These are phyloP conservation scores for Starmerella sp. DNA, from an alignment of 805 yeast species.

Conservation along the genomic window DNA sequence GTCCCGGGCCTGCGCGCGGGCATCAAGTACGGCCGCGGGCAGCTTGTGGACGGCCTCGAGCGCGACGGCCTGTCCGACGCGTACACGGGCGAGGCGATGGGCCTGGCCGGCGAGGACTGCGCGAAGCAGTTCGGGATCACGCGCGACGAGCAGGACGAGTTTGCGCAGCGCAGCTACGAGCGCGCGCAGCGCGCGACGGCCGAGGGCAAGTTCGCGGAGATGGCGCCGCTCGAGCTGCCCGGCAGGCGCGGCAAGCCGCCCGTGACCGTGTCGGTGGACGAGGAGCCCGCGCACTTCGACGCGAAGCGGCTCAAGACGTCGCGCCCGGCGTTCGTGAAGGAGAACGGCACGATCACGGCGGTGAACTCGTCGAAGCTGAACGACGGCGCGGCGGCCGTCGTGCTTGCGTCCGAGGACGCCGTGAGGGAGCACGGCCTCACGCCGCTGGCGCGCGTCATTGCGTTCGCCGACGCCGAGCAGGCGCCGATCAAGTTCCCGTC, in stretches of 20 bases:
- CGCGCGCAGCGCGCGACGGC: constrained; percentile 75
- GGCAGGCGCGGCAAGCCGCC: constrained; percentile 72
- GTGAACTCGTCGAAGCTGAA: constrained; percentile 93
- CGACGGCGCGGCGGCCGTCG: constrained; percentile 95
- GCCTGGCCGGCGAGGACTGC: constrained; percentile 94
- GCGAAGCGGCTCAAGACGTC: constrained; percentile 66
- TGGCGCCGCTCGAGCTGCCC: constrained; percentile 77
- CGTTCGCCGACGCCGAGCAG: constrained; percentile 98
- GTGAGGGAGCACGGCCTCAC: constrained; percentile 71
- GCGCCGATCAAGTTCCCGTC: constrained; percentile 91
- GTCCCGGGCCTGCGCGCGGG: constrained; percentile 77
- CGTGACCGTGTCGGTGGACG: constrained; percentile 64
- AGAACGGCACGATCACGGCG: constrained; percentile 94
- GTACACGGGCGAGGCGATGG: constrained; percentile 82
- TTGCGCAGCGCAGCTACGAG: constrained; percentile 72
- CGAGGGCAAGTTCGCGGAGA: constrained; percentile 76
- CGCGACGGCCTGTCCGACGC: constrained; percentile 92
- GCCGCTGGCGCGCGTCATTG: constrained; percentile 79
- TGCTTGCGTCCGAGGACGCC: constrained; percentile 74
- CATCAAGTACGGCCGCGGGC: constrained; percentile 75
- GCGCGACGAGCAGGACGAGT: constrained; percentile 82
- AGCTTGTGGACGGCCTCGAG: constrained; percentile 76
- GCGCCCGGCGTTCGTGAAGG: constrained; percentile 87
- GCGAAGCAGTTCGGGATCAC: constrained; percentile 68
- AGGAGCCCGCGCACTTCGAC: constrained; percentile 69